Conservation (phyloP, 352 stramenopile genomes). For the Phytophthora podocarpi region DNA sequence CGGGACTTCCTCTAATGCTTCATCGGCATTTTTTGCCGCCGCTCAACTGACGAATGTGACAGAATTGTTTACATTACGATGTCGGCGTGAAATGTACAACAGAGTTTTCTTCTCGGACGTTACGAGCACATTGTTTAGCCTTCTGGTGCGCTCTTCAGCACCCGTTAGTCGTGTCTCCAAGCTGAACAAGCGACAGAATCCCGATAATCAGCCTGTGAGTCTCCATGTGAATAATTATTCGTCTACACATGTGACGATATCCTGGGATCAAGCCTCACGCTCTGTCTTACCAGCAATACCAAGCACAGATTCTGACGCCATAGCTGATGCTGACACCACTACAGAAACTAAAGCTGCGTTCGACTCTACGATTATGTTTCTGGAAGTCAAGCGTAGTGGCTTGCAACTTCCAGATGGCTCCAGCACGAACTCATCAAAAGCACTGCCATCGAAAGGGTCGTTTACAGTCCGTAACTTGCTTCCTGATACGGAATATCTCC, state of each 20-base stretch:
- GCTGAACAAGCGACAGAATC: neutral
- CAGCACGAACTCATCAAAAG: conserved; percentile 8
- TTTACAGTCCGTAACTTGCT: conserved; percentile 47
- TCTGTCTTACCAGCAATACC: neutral
- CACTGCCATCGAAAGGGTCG: conserved; percentile 40
- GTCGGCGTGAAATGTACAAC: conserved; percentile 34
- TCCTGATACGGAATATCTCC: conserved; percentile 50
- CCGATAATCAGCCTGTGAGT: neutral
- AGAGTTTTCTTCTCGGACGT: conserved; percentile 43
- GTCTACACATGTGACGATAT: conserved; percentile 37
- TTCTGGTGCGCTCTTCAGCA: conserved; percentile 19
- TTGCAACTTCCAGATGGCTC: neutral
- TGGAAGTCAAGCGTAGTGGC: conserved; percentile 18
- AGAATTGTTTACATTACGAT: conserved; percentile 39
- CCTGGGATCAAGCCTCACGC: conserved; percentile 25
- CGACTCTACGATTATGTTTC: conserved; percentile 7
- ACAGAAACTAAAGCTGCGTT: neutral
- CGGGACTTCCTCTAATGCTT: too few species aligned
- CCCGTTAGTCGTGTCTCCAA: neutral
- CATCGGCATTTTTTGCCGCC: conserved; percentile 3
- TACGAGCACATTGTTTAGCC: conserved; percentile 35
- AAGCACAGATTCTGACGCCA: neutral
- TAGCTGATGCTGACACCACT: neutral
- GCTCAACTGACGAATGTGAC: conserved; percentile 30
- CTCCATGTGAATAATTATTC: conserved; percentile 36